Evolutionary conservation across 192 early-diverging fungal genomes (phyloP), one percentile per base, ranked within the genome.

Genomic region (Allomyces macrogynus): DNA sequence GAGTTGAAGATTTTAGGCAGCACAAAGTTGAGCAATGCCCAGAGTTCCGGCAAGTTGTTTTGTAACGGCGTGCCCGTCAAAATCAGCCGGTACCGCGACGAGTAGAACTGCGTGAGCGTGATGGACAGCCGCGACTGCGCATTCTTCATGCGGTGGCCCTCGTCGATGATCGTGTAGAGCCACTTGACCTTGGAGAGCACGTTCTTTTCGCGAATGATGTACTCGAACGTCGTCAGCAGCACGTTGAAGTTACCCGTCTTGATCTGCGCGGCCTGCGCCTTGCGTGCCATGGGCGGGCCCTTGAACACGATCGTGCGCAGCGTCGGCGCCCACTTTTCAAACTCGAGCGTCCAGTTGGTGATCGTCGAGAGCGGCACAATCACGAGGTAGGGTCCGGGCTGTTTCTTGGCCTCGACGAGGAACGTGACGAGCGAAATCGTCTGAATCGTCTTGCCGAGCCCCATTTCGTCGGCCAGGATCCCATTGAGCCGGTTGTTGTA

Each of bases 81-180:
- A 77, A 99, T 94, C 61, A 97, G 77, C 25, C 94, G 84, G 73
- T 93, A 97, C 10, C 92, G 85, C 4, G 87, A 86, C 26, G 75
- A 77, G 74, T 99, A 99, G 73, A 86, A 85, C 72, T 92, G 88
- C 40, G 88, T 85, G 70, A 99, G 74, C 32, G 88, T 92, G 12
- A 76, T 73, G 23, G 89, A 87, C 40, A 99, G 79, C 69, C 91
- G 92, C 22, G 89, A 89, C 43, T 90, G 76, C 54, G 86, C 73
- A 71, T 97, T 99, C 78, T 99, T 99, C 89, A 99, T 92, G 65
- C 96, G 88, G 74, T 99, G 96, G 66, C 96, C 96, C 73, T 99
- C 96, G 70, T 99, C 96, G 67, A 97, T 91, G 70, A 99, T 95
- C 81, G 95, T 87, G 76, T 97, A 87, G 14, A 96, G 82, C 96